These are phyloP conservation scores for Paecilomyces dactylethromorphus DNA, from an alignment of 2,329 filamentous ascomycete species.

Conservation along the genomic window DNA sequence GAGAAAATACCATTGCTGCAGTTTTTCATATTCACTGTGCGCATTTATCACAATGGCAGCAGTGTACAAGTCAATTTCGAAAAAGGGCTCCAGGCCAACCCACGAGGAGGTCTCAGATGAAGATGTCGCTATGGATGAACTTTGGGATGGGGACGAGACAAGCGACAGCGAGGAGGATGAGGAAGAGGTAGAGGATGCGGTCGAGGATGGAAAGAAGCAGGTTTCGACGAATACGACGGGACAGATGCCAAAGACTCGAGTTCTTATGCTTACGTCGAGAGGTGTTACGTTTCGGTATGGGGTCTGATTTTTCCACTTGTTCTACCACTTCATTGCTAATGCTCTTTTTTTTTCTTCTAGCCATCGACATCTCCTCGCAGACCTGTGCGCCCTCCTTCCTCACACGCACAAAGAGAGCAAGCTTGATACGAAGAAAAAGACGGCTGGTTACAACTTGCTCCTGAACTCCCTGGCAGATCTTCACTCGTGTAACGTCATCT, in stretches of 20 bases:
- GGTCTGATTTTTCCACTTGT: not conserved
- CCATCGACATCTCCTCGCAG: slow-evolving; percentile 87
- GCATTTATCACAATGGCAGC: slow-evolving; percentile 53
- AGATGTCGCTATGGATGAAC: slow-evolving; percentile 32
- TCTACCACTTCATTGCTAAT: slow-evolving; percentile 3
- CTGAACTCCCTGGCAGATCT: slow-evolving; percentile 71
- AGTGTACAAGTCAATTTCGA: slow-evolving; percentile 69
- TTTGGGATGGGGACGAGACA: slow-evolving; percentile 30
- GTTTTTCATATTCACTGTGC: not conserved
- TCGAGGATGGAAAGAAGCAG: slow-evolving; percentile 23
- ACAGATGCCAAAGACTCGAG: slow-evolving; percentile 48
- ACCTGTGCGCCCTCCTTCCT: slow-evolving; percentile 80
- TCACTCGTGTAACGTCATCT: slow-evolving; percentile 89
- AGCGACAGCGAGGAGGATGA: slow-evolving; percentile 26
- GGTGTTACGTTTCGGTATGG: slow-evolving; percentile 79
- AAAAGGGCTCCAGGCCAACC: slow-evolving; percentile 41
- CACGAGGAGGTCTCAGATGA: slow-evolving; percentile 45
- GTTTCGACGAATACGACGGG: slow-evolving; percentile 19
- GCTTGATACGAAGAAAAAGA: slow-evolving; percentile 84
- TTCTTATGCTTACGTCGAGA: slow-evolving; percentile 85
- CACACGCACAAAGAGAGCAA: slow-evolving; percentile 94
- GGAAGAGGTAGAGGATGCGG: slow-evolving; percentile 5
- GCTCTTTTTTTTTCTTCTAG: slow-evolving; percentile 40
- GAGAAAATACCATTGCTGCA: not conserved
- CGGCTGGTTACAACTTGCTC: slow-evolving; percentile 56